phyloP scores from a whole-genome alignment of 2,329 filamentous ascomycete species.

The Phaeophleospora eucalypticola region DNA sequence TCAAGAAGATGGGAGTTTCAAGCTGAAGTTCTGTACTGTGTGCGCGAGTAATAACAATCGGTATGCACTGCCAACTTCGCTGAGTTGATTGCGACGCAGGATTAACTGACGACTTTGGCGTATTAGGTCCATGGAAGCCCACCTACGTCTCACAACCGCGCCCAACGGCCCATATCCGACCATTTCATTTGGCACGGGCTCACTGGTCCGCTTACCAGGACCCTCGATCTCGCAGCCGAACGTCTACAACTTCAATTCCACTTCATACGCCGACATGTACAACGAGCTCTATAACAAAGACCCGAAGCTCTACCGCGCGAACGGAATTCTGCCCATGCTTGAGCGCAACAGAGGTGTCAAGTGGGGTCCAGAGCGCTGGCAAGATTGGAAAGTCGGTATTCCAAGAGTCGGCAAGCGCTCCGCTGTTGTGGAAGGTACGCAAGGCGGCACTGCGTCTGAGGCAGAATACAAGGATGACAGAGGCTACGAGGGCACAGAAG shows the following conservation, averaged over 20 bases:
- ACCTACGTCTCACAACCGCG: slow-evolving; percentile 81
- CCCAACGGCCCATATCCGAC: slow-evolving; percentile 65
- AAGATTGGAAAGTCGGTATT: slow-evolving; percentile 89
- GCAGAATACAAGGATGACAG: slow-evolving; percentile 60
- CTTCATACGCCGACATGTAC: slow-evolving; percentile 92
- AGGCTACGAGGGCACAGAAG: slow-evolving; percentile 77
- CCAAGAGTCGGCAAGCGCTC: slow-evolving; percentile 67
- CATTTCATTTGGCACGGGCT: slow-evolving; percentile 95
- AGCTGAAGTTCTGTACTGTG: slow-evolving; percentile 96
- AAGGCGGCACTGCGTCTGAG: slow-evolving; percentile 12
- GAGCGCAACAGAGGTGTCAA: slow-evolving; percentile 88
- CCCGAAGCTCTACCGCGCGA: slow-evolving; percentile 78
- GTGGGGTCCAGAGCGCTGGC: slow-evolving; percentile 94
- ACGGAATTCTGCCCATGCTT: slow-evolving; percentile 93
- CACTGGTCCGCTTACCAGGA: slow-evolving; percentile 85
- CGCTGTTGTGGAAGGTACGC: slow-evolving; percentile 1
- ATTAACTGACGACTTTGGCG: too few species aligned
- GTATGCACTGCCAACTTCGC: too few species aligned
- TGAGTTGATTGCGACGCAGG: too few species aligned
- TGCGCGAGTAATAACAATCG: slow-evolving; percentile 98
- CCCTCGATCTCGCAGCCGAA: slow-evolving; percentile 91
- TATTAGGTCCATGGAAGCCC: slow-evolving; percentile 91
- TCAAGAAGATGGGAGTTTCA: slow-evolving; percentile 58
- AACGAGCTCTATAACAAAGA: slow-evolving; percentile 86
- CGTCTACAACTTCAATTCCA: slow-evolving; percentile 96